Base-by-base conservation (phyloP, 768 basidiomycete genomes). In the Pleurotus giganteus region DNA sequence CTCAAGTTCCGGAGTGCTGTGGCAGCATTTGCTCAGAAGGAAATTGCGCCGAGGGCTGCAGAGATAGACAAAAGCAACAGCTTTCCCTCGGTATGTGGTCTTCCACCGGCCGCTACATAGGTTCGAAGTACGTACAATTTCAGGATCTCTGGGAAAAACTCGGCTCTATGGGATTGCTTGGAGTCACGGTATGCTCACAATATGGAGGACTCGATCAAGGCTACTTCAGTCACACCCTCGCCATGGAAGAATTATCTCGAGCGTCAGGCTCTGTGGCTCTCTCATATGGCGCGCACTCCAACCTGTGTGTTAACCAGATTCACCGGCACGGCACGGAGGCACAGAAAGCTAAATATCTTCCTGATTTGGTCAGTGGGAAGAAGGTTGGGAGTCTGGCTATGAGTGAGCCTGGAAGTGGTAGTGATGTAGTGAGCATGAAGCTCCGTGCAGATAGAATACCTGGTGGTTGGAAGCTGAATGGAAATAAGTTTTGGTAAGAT, bases 341-440 rank as follows among this genome's bases (percentile, higher is more conserved):
- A 26, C 95, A 98, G 73, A 94, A 94, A 69, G 70, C 73, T 34
- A 91, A 89, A 68, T 96, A 94, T 68, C 80, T 98, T 4, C 84
- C 88, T 3, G 86, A 87, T 63, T 77, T 97, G 42, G 73, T 96
- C 32, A 77, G 82, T 26, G 95, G 95, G 19, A 82, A 76, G 65
- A 88, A 90, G 66, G 82, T 98, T 27, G 95, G 95, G 34, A 86
- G 89, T 61, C 75, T 98, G 57, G 95, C 95, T 2, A 98, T 98
- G 95, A 92, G 89, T 62, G 95, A 98, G 74, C 79, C 88, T 1
- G 92, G 89, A 13, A 86, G 88, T 61, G 95, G 95, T 54, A 94
- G 91, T 64, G 94, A 98, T 70, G 94, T 98, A n/a, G 85, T 97
- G 17, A 91, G 91, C 65, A 98, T 98, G 95, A 78, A 78, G 63